Evolutionary conservation across 2,329 filamentous ascomycete species (phyloP).

Genomic region (Elsinoe perseae): DNA sequence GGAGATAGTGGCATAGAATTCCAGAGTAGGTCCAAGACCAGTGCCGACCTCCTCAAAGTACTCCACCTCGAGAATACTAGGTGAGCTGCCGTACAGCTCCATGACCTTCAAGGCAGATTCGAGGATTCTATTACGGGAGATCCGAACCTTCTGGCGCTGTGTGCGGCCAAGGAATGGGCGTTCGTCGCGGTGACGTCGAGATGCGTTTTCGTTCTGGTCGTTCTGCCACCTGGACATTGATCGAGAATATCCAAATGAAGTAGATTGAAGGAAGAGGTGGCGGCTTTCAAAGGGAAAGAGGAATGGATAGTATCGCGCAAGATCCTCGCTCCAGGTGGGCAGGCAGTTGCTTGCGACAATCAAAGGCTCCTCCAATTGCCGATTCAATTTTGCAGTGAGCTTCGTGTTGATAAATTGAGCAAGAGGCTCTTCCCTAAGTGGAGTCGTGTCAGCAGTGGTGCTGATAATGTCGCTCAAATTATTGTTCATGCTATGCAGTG

Average conservation of each 20-base stretch:
- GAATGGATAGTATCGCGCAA: conserved; percentile 90
- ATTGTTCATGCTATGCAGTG: conserved; percentile 84
- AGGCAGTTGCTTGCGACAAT: conserved; percentile 96
- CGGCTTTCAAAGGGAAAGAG: conserved; percentile 96
- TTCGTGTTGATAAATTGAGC: conserved; percentile 98
- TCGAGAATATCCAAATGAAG: conserved; percentile 93
- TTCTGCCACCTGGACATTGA: conserved; percentile 98
- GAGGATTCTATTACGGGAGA: conserved; percentile 86
- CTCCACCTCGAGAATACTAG: conserved; percentile 92
- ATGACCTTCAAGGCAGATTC: conserved; percentile 98
- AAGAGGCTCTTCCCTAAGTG: conserved; percentile 70
- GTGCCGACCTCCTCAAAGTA: conserved; percentile 99
- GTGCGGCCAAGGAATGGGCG: conserved; percentile 83
- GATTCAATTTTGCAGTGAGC: conserved; percentile 92
- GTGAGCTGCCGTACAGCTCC: conserved; percentile 95
- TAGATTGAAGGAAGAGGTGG: conserved; percentile 93
- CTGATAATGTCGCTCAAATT: conserved; percentile 86
- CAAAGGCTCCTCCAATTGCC: conserved; percentile 89
- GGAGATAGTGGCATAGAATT: conserved; percentile 96
- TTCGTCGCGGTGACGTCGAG: conserved; percentile 73
- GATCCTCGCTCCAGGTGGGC: conserved; percentile 90
- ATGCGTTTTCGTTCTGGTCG: conserved; percentile 72
- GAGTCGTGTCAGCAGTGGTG: conserved; percentile 63
- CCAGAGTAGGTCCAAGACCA: conserved; percentile 85
- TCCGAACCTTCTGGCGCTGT: conserved; percentile 95